Conservation (phyloP, 176 grass and related monocot genomes). For the Triticum timopheevii region DNA sequence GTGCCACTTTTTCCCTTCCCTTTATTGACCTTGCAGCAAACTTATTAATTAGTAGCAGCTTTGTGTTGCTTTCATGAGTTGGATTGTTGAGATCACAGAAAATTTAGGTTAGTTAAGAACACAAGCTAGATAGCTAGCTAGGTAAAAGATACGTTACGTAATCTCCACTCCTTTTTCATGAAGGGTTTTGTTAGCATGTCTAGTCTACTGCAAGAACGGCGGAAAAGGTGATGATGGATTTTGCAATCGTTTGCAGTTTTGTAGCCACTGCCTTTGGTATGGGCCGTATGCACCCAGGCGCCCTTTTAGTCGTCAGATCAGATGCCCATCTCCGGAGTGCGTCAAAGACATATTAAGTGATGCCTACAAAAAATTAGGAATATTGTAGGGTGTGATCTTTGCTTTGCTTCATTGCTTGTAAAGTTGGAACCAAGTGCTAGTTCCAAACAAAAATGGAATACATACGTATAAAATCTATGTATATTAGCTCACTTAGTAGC, state of each 20-base stretch:
- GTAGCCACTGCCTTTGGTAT: slow-evolving; percentile 31
- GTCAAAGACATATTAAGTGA: no score
- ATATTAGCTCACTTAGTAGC: no score
- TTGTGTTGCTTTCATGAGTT: background rate
- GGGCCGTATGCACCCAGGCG: background rate
- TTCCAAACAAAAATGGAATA: no score
- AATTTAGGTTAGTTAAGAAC: background rate
- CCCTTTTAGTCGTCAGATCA: background rate
- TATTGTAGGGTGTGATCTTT: background rate
- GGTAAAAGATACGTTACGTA: background rate
- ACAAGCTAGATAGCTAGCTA: background rate
- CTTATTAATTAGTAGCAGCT: background rate
- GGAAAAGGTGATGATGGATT: slow-evolving; percentile 16
- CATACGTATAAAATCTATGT: no score
- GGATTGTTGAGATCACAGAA: background rate
- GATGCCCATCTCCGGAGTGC: background rate
- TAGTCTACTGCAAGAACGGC: slow-evolving; percentile 17
- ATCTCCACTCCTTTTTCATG: background rate
- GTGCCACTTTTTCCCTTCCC: background rate
- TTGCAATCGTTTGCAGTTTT: background rate
- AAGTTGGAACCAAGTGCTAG: background rate
- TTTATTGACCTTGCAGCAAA: slow-evolving; percentile 25
- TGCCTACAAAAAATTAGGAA: background rate
- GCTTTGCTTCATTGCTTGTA: background rate
- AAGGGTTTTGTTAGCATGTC: background rate